Percentiles rank a stretch among this genome's conserved stretches.
These are phyloP conservation scores for Simplicillium sp. DNA, from an alignment of 2,329 filamentous ascomycete genomes.

Conservation along the genomic window DNA sequence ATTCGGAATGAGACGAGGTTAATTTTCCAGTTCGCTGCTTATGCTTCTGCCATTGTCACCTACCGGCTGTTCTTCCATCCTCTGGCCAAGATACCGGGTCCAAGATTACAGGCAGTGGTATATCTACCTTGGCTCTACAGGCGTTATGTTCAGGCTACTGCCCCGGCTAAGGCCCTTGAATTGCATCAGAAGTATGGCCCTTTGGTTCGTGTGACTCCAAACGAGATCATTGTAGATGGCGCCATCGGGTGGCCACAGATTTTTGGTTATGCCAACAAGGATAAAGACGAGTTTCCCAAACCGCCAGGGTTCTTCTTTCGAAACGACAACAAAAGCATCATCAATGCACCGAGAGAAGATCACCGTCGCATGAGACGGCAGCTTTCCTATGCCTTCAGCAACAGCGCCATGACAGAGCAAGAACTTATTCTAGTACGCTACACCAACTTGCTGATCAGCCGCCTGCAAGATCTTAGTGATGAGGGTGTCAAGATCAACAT, in stretches of 20 bases:
- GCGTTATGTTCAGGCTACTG: constrained; percentile 10
- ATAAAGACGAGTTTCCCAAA: constrained; percentile 9
- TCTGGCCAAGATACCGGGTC: constrained; percentile 17
- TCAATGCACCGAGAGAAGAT: constrained; percentile 7
- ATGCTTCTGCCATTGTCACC: too few species aligned
- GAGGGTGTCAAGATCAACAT: constrained; percentile 12
- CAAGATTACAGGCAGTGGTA: constrained; percentile 11
- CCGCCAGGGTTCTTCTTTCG: constrained; percentile 1
- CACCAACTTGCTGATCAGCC: constrained; percentile 14
- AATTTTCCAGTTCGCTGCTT: too few species aligned
- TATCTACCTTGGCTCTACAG: constrained; percentile 11
- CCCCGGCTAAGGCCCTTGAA: constrained; percentile 9
- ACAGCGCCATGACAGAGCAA: constrained; percentile 18
- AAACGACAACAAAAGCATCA: constrained; percentile 8
- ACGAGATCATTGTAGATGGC: constrained; percentile 25
- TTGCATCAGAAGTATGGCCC: constrained; percentile 18
- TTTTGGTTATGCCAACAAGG: constrained; percentile 13
- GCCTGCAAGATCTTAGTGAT: constrained; percentile 9
- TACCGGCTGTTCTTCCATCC: constrained; percentile 17
- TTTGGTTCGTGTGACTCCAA: constrained; percentile 29
- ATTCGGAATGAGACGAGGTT: too few species aligned
- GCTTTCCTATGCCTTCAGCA: constrained; percentile 19
- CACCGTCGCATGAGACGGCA: constrained; percentile 14
- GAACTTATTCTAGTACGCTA: constrained; percentile 17
- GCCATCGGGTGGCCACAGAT: constrained; percentile 23